Conservation (phyloP, 2,329 filamentous ascomycete species). For the Endocalyx cinctus region DNA sequence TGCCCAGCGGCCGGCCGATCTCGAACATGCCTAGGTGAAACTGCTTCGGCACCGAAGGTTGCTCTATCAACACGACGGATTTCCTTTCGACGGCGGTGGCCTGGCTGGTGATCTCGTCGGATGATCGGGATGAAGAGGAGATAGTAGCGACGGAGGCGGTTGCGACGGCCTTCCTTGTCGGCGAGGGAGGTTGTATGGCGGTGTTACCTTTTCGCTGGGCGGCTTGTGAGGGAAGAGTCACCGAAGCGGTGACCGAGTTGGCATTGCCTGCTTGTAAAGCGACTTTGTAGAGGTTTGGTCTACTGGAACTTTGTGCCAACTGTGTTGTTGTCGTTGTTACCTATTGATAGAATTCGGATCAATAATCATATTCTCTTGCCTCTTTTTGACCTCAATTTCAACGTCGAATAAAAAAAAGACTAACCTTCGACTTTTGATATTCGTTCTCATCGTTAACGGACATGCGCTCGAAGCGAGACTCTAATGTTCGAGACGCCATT, state of each 20-base stretch:
- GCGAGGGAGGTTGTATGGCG: slow-evolving; percentile 47
- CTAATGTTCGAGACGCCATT: slow-evolving; percentile 76
- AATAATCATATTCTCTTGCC: slow-evolving; percentile 33
- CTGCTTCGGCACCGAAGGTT: slow-evolving; percentile 54
- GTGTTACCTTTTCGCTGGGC: slow-evolving; percentile 48
- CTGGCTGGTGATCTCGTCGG: slow-evolving; percentile 51
- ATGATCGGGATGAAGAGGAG: too few relatives aligned
- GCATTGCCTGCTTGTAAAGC: slow-evolving; percentile 74
- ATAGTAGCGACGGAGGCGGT: slow-evolving; percentile 32
- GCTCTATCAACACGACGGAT: slow-evolving; percentile 49
- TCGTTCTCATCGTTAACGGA: slow-evolving; percentile 88
- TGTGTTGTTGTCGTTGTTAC: slow-evolving; percentile 40
- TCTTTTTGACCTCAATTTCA: neutral
- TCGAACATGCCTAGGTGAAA: slow-evolving; percentile 94
- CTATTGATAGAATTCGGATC: slow-evolving; percentile 33
- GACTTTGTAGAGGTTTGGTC: slow-evolving; percentile 81
- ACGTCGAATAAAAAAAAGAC: slow-evolving; percentile 33
- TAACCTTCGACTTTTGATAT: slow-evolving; percentile 75
- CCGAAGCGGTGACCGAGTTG: slow-evolving; percentile 57
- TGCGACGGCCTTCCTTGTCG: slow-evolving; percentile 46
- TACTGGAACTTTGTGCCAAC: slow-evolving; percentile 50
- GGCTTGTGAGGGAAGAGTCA: slow-evolving; percentile 64
- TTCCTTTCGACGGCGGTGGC: slow-evolving; percentile 43
- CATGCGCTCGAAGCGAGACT: slow-evolving; percentile 85
- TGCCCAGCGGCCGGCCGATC: slow-evolving; percentile 79